These are phyloP conservation scores for Begonia loranthoides DNA, from an alignment of 306 rosid genomes.

Conservation along the genomic window DNA sequence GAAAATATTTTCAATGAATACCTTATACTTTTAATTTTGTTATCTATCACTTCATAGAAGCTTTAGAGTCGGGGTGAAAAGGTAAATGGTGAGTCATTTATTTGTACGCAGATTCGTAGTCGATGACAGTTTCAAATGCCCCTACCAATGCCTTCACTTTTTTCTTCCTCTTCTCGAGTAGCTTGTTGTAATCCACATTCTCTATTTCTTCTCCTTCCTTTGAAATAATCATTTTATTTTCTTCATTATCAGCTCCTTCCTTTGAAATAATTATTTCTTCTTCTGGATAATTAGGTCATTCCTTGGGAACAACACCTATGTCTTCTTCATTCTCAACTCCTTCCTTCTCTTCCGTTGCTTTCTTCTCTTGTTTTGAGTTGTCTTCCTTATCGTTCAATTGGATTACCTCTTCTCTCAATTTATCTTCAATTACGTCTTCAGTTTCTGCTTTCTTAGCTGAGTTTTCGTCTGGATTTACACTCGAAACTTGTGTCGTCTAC, in stretches of 20 bases:
- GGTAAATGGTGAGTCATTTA: constrained; percentile 1
- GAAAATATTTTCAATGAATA: too few species aligned
- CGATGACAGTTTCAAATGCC: constrained; percentile 86
- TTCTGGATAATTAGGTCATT: constrained; percentile 10
- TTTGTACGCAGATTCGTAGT: constrained; percentile 52
- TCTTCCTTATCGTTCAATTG: constrained; percentile 7
- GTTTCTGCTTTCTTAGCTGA: constrained; percentile 5
- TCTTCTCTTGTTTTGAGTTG: constrained; percentile 5
- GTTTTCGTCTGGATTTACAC: not conserved
- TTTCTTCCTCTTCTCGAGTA: constrained; percentile 51
- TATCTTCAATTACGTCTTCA: too few species aligned
- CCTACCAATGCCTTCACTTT: constrained; percentile 82
- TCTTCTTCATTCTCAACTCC: not conserved
- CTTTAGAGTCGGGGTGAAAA: too few species aligned
- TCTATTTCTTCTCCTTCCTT: constrained; percentile 15
- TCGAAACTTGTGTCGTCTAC: not conserved
- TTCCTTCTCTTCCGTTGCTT: constrained; percentile 10
- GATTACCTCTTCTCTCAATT: constrained; percentile 10
- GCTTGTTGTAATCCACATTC: constrained; percentile 31
- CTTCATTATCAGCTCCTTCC: constrained; percentile 15
- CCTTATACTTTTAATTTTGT: too few species aligned
- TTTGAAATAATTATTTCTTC: constrained; percentile 5
- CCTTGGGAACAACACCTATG: not conserved
- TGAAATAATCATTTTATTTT: constrained; percentile 4
- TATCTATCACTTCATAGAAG: too few species aligned